Base-by-base conservation (phyloP, 306 rosid genomes). In the Acacia confusa region DNA sequence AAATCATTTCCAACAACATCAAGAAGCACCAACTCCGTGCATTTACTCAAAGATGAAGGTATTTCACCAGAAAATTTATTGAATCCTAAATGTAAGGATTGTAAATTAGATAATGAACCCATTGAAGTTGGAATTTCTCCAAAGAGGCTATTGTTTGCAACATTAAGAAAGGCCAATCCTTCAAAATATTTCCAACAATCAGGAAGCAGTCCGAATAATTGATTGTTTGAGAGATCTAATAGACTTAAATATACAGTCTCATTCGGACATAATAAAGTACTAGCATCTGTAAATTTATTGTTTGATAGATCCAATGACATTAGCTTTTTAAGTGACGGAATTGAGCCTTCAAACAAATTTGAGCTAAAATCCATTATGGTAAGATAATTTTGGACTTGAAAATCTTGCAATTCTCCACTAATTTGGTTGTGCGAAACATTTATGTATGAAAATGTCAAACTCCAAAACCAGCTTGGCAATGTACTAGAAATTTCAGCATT, bases 201-300 rank as follows among this genome's bases (percentile, higher is more conserved):
- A 0, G 73, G 73, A 65, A 77, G 73, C 45, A 19, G 4, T 30
- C 17, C 73, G 0, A 0, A 77, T 4, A 77, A 20, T 6, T 2
- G 25, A 20, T 64, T 77, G 36, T 64, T 32, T 28, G 80, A 77
- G 16, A 77, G 38, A 12, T 77, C 47, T 9, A 64, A 0, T 7
- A 19, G 0, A 0, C 0, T 0, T 9, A 77, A 30, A 0, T 14
- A 0, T 0, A 4, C 15, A 0, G 27, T 20, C 12, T 1, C 14
- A 0, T 24, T 44, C 0, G n/a, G 60, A 45, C 80, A 77, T 11
- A 64, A 1, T 5, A 64, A 10, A 10, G 13, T 11, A 19, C 9
- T 65, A 28, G 34, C n/a, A 50, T 50, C 30, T 1, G 80, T 61
- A 7, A 77, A 47, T 27, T 2, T 64, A 65, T 64, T 77, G 0